phyloP scores from a whole-genome alignment of 2,329 filamentous ascomycete species.

The Rhexocercosporidium sp. region DNA sequence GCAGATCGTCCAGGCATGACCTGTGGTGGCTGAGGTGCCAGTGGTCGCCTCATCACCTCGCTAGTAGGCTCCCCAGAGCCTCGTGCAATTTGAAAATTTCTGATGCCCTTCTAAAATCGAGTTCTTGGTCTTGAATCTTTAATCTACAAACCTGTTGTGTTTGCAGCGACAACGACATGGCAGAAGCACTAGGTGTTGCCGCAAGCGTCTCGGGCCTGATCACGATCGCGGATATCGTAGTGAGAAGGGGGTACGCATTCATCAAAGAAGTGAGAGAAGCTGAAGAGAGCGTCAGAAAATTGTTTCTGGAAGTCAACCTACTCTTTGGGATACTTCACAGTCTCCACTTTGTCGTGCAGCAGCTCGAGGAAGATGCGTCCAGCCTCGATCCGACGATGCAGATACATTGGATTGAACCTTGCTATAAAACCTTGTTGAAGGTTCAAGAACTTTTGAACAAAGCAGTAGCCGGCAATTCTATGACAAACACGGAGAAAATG shows the following conservation, averaged over 20 bases:
- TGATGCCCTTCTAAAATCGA: too few species aligned
- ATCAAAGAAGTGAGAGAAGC: conserved; percentile 19
- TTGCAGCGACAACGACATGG: background rate
- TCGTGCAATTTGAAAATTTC: background rate
- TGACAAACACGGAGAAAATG: conserved; percentile 11
- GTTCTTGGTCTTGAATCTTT: too few species aligned
- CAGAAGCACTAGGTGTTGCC: conserved; percentile 12
- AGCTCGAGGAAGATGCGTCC: conserved; percentile 9
- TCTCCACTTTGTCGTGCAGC: conserved; percentile 1
- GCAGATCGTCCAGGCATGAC: background rate
- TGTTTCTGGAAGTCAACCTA: background rate
- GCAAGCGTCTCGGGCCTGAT: conserved; percentile 22
- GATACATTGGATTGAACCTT: conserved; percentile 25
- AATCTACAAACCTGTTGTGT: too few species aligned
- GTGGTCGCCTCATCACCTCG: too few species aligned
- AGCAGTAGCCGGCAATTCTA: background rate
- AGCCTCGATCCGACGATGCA: conserved; percentile 6
- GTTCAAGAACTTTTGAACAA: conserved; percentile 18
- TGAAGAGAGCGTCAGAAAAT: conserved; percentile 12
- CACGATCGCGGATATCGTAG: conserved; percentile 16
- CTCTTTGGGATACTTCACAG: conserved; percentile 20
- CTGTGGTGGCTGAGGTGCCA: background rate
- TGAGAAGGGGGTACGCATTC: conserved; percentile 13
- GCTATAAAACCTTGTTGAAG: conserved; percentile 20
- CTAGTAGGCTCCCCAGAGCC: background rate